Conservation (phyloP, 176 grass and related monocot genomes). For the Cocos nucifera region DNA sequence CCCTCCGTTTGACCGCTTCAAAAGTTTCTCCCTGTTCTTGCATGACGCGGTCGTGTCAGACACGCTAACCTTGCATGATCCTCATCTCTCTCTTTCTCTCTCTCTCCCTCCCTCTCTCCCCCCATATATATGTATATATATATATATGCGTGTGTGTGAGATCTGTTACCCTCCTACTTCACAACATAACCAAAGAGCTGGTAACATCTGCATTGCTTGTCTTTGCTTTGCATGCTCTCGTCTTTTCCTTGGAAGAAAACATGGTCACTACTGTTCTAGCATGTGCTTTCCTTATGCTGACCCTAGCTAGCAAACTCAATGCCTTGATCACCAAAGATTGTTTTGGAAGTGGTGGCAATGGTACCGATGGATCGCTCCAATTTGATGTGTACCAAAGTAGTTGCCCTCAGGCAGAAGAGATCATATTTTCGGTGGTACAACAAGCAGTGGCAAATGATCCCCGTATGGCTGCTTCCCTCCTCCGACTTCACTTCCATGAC, state of each 20-base stretch:
- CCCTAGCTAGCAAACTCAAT: background rate
- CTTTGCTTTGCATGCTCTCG: too few species aligned
- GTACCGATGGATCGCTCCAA: slow-evolving; percentile 20
- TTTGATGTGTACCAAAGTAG: slow-evolving; percentile 25
- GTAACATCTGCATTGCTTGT: too few species aligned
- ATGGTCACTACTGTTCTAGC: slow-evolving; percentile 11
- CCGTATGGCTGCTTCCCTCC: slow-evolving; percentile 83
- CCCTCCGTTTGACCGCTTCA: too few species aligned
- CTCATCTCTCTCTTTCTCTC: too few species aligned
- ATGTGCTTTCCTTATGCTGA: slow-evolving; percentile 9
- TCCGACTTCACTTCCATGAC: slow-evolving; percentile 69
- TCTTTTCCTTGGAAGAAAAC: background rate
- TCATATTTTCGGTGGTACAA: slow-evolving; percentile 53
- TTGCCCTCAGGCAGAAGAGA: slow-evolving; percentile 62
- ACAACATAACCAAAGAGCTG: too few species aligned
- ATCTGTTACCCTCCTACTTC: too few species aligned
- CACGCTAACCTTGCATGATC: too few species aligned
- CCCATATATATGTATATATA: too few species aligned
- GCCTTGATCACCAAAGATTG: slow-evolving; percentile 38
- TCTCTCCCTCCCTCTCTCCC: too few species aligned
- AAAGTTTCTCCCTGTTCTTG: too few species aligned
- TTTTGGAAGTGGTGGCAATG: slow-evolving; percentile 13
- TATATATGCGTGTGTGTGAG: too few species aligned
- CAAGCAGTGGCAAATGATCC: slow-evolving; percentile 43
- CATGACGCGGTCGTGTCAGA: too few species aligned